Evolutionary conservation across 805 yeast genomes (phyloP).

Genomic region (Metschnikowia arizonensis): DNA sequence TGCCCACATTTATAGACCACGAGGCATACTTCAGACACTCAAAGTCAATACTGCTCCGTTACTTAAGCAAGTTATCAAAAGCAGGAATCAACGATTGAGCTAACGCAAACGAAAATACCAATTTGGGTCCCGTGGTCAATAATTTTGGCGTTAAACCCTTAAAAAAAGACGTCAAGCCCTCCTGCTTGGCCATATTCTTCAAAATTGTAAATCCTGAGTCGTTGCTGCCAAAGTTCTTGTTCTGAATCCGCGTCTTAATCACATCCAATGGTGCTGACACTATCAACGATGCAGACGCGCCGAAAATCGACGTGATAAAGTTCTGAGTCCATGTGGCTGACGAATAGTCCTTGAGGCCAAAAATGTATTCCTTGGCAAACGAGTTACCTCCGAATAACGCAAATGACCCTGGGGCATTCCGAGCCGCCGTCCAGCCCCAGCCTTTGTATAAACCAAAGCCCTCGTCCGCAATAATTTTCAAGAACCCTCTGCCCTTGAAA

Average conservation of each 20-base stretch:
- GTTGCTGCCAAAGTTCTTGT: constrained; percentile 91
- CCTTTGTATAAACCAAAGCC: constrained; percentile 94
- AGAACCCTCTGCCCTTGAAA: constrained; percentile 96
- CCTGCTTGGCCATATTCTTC: constrained; percentile 88
- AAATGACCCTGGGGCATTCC: constrained; percentile 98
- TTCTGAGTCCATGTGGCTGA: constrained; percentile 94
- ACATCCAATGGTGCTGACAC: constrained; percentile 98
- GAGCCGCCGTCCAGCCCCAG: constrained; percentile 99
- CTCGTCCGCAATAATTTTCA: constrained; percentile 82
- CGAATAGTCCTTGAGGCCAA: constrained; percentile 81
- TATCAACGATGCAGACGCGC: constrained; percentile 94
- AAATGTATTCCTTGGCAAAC: constrained; percentile 93
- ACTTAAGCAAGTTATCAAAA: constrained; percentile 66
- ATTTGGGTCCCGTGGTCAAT: constrained; percentile 96
- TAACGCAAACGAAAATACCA: constrained; percentile 95
- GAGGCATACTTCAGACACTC: not conserved
- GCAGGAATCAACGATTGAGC: constrained; percentile 97
- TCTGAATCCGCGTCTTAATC: constrained; percentile 97
- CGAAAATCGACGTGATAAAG: constrained; percentile 89
- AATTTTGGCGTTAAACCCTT: constrained; percentile 96
- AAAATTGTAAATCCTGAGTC: constrained; percentile 90
- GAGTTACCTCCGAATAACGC: constrained; percentile 98
- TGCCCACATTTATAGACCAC: not conserved
- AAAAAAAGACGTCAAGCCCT: constrained; percentile 87
- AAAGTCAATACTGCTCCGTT: constrained; percentile 3